Evolutionary conservation across 1,139 yeast species (phyloP).

Genomic region (Chernovozyma sophiae-reginae): DNA sequence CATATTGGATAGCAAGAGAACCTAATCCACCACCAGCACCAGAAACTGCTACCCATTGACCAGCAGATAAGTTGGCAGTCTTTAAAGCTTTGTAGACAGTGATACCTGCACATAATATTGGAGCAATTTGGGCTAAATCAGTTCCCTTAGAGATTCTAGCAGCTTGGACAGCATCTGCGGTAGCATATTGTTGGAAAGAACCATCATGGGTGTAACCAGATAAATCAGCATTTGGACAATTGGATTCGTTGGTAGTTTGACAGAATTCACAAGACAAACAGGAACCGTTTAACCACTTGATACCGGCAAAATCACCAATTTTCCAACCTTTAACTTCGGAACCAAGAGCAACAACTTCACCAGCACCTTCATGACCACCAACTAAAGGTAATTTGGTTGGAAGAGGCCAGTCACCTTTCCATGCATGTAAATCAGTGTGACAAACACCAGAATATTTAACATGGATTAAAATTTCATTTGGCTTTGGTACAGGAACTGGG

Average conservation of each 20-base stretch:
- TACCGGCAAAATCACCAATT: constrained; percentile 69
- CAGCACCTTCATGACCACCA: constrained; percentile 86
- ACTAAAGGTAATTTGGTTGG: constrained; percentile 64
- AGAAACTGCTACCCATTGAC: constrained; percentile 73
- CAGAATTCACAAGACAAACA: constrained; percentile 70
- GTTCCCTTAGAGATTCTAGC: constrained; percentile 69
- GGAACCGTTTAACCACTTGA: constrained; percentile 73
- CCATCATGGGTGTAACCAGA: constrained; percentile 81
- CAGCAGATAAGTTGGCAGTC: constrained; percentile 60
- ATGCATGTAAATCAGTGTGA: constrained; percentile 76
- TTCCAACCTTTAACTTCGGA: constrained; percentile 61
- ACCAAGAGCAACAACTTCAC: constrained; percentile 71
- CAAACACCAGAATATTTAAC: constrained; percentile 77
- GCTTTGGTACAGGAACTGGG: constrained; percentile 64
- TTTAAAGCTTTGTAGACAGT: constrained; percentile 77
- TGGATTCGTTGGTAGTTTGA: constrained; percentile 60
- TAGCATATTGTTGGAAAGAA: constrained; percentile 75
- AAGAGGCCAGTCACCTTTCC: constrained; percentile 80
- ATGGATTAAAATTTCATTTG: constrained; percentile 62
- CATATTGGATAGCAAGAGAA: constrained; percentile 70
- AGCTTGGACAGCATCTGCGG: constrained; percentile 84
- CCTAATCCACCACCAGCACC: constrained; percentile 85
- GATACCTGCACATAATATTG: constrained; percentile 79
- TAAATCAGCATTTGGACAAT: constrained; percentile 63
- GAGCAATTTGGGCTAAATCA: constrained; percentile 71